Percentiles rank a stretch among this genome's conserved stretches.
phyloP scores from a whole-genome alignment of 2,329 filamentous ascomycete genomes.

The Fonsecaea multimorphosa region DNA sequence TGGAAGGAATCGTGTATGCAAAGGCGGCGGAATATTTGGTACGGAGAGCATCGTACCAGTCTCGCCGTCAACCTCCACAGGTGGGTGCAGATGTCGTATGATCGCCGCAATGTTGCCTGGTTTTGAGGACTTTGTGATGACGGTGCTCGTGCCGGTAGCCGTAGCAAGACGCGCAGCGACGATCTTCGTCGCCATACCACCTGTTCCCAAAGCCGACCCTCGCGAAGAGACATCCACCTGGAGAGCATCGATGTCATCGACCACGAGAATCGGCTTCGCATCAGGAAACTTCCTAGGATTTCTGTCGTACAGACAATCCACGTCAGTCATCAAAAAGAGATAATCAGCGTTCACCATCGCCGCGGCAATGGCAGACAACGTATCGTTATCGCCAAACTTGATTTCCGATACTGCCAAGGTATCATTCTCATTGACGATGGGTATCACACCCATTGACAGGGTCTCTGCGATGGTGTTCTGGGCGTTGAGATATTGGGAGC shows the following conservation, averaged over 20 bases:
- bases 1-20: conserved; percentile 93
- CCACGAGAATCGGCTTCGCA: conserved; percentile 87
- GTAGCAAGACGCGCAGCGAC: conserved; percentile 90
- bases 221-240: conserved; percentile 89
- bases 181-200: conserved; percentile 98
- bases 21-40: conserved; percentile 59
- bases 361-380: conserved; percentile 91
- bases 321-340: conserved; percentile 97
- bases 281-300: conserved; percentile 87
- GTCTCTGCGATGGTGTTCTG: conserved; percentile 93
- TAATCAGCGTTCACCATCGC: conserved; percentile 98
- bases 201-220: conserved; percentile 87
- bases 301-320: conserved; percentile 95
- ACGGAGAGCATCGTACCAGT: conserved; percentile 27
- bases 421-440: conserved; percentile 99
- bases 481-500: conserved; percentile 93
- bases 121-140: conserved; percentile 92
- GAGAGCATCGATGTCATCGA: conserved; percentile 83
- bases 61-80: conserved; percentile 40
- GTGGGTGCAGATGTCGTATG: conserved; percentile 76
- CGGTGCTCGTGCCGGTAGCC: conserved; percentile 90
- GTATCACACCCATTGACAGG: conserved; percentile 92
- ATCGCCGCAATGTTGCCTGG: conserved; percentile 91
- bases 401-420: conserved; percentile 96
- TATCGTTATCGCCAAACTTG: conserved; percentile 99